phyloP scores from a whole-genome alignment of 2,329 filamentous ascomycete species.

The Fonsecaea pugnacius region DNA sequence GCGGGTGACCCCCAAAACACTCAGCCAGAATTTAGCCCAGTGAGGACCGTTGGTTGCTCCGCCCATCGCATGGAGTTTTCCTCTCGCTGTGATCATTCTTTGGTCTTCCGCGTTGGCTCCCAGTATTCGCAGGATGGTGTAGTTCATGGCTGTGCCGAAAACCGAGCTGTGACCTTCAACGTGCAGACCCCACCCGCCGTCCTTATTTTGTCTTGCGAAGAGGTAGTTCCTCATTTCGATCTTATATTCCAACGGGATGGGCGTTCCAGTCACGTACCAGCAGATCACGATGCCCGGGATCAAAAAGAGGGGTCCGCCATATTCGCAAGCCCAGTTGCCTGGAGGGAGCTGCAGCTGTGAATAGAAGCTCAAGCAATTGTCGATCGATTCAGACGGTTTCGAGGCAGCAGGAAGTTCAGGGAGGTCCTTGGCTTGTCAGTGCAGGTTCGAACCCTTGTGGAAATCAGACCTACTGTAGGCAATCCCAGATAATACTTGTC shows the following conservation, averaged over 20 bases:
- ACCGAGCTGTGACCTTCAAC: constrained; percentile 92
- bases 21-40: constrained; percentile 97
- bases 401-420: constrained; percentile 72
- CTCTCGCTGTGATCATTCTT: constrained; percentile 81
- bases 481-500: constrained; percentile 88
- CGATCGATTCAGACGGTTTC: constrained; percentile 74
- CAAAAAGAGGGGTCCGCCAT: constrained; percentile 96
- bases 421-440: constrained; percentile 61
- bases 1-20: constrained; percentile 76
- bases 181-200: constrained; percentile 97
- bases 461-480: constrained; percentile 64
- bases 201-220: constrained; percentile 78
- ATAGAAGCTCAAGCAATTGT: constrained; percentile 86
- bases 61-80: constrained; percentile 79
- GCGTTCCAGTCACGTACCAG: constrained; percentile 87
- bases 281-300: constrained; percentile 82
- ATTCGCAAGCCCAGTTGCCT: constrained; percentile 96
- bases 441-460: constrained; percentile 9
- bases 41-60: constrained; percentile 84
- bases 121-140: constrained; percentile 76
- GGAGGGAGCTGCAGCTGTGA: constrained; percentile 84
- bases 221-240: constrained; percentile 93
- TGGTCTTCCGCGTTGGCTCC: constrained; percentile 83
- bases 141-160: constrained; percentile 89
- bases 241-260: constrained; percentile 76